A percentile compares a stretch with the other conserved stretches of the same genome.
Evolutionary conservation across 1,139 yeast species (phyloP).

Genomic region (Maudiozyma humilis): DNA sequence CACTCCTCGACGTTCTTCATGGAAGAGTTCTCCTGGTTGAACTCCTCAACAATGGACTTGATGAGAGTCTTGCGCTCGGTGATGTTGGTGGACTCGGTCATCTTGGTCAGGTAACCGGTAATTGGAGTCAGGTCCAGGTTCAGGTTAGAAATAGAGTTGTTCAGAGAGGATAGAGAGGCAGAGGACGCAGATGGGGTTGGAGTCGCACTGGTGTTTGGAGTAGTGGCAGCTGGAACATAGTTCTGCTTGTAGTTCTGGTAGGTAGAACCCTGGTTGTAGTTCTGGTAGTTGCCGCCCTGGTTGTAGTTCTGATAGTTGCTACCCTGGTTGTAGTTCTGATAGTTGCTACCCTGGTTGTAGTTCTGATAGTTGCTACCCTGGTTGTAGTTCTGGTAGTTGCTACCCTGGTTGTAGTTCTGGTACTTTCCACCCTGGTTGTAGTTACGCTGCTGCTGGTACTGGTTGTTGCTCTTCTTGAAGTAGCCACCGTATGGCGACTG

Average conservation of each 20-base stretch:
- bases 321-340: conserved; percentile 12
- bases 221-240: conserved; percentile 24
- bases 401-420: conserved; percentile 9
- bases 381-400: conserved; percentile 11
- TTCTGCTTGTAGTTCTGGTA: conserved; percentile 11
- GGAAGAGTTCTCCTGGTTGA: conserved; percentile 41
- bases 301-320: conserved; percentile 10
- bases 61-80: conserved; percentile 61
- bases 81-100: conserved; percentile 51
- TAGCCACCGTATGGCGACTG: conserved; percentile 31
- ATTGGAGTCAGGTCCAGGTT: conserved; percentile 49
- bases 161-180: conserved; percentile 63
- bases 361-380: conserved; percentile 12
- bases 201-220: conserved; percentile 25
- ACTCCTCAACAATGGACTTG: conserved; percentile 44
- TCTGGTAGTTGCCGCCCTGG: conserved; percentile 11
- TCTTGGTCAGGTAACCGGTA: conserved; percentile 46
- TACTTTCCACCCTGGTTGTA: conserved; percentile 7
- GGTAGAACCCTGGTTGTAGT: conserved; percentile 10
- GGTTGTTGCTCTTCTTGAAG: conserved; percentile 21
- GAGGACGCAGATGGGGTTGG: conserved; percentile 35
- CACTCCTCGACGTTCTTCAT: conserved; percentile 47
- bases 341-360: conserved; percentile 9
- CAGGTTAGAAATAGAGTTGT: conserved; percentile 62
- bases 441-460: conserved; percentile 20